A percentile compares a stretch with the other conserved stretches of the same genome.
phyloP scores from a whole-genome alignment of 306 rosid genomes.

The Sechiopsis laciniata region DNA sequence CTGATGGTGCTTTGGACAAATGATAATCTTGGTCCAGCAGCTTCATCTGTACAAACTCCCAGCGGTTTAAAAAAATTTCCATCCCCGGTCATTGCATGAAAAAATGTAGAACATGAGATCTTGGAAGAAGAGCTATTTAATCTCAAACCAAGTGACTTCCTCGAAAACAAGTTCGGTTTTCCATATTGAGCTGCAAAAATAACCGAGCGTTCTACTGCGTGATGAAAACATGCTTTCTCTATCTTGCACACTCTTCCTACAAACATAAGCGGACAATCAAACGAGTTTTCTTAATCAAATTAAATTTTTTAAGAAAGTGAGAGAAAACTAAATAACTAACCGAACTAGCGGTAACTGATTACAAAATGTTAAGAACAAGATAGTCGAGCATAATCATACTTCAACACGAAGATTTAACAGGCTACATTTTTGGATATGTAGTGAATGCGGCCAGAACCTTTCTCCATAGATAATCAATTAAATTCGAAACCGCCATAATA shows the following conservation, averaged over 20 bases:
- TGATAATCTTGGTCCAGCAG: conserved; percentile 23
- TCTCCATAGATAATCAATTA: background rate
- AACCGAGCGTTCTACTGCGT: conserved; percentile 32
- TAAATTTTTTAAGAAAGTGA: background rate
- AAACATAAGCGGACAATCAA: conserved; percentile 16
- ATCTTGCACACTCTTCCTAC: conserved; percentile 49
- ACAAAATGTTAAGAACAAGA: background rate
- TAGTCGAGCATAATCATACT: background rate
- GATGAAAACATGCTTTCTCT: conserved; percentile 35
- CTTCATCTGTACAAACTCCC: conserved; percentile 21
- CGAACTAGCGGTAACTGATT: background rate
- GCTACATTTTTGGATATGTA: background rate
- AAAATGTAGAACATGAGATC: conserved; percentile 27
- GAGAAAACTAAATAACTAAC: background rate
- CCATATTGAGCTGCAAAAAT: conserved; percentile 22
- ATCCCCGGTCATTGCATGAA: conserved; percentile 26
- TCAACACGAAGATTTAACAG: background rate
- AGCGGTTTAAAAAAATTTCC: conserved; percentile 33
- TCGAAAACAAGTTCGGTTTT: conserved; percentile 22
- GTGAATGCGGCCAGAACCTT: background rate
- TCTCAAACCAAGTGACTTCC: conserved; percentile 26
- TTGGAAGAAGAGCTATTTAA: conserved; percentile 29
- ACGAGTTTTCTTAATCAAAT: background rate
- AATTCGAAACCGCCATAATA: background rate
- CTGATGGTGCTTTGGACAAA: conserved; percentile 26